A percentile compares a stretch with the other conserved stretches of the same genome.
Conservation (phyloP, 2,329 filamentous ascomycete species). For the Aspergillus sp. region DNA sequence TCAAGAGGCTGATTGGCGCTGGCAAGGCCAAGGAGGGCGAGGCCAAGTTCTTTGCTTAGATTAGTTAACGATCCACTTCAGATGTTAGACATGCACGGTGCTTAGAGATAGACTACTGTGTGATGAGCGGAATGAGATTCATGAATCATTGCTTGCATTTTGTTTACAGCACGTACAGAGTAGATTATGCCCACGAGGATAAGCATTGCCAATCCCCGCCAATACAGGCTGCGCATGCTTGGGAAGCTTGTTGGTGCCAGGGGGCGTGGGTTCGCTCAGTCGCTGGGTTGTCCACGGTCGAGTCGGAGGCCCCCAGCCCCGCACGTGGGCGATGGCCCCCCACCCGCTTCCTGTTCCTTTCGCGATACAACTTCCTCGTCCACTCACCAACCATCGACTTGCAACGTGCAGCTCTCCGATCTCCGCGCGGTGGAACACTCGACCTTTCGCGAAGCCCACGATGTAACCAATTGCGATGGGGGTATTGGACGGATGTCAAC, state of each 20-base stretch:
- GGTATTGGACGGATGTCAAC: background rate
- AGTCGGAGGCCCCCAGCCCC: background rate
- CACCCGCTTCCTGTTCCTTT: constrained; percentile 5
- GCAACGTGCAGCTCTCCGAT: constrained; percentile 15
- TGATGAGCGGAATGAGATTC: constrained; percentile 1
- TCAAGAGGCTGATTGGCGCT: constrained; percentile 71
- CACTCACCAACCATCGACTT: constrained; percentile 14
- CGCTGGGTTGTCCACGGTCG: background rate
- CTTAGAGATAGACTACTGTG: constrained; percentile 6
- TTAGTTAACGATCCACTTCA: background rate
- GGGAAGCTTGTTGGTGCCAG: constrained; percentile 7
- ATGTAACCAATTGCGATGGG: constrained; percentile 7
- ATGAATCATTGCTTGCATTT: background rate
- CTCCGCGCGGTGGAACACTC: constrained; percentile 1
- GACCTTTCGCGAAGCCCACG: background rate
- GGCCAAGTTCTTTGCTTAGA: constrained; percentile 56
- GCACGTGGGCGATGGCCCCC: constrained; percentile 1
- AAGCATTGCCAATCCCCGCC: constrained; percentile 3
- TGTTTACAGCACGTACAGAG: no score
- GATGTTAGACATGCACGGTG: constrained; percentile 1
- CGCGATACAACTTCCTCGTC: background rate
- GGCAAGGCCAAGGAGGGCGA: constrained; percentile 88
- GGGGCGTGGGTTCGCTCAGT: background rate
- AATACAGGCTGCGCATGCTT: constrained; percentile 2
- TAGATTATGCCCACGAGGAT: background rate